Evolutionary conservation across 2,329 filamentous ascomycete genomes (phyloP).

Genomic region (Sporothrix schenckii): DNA sequence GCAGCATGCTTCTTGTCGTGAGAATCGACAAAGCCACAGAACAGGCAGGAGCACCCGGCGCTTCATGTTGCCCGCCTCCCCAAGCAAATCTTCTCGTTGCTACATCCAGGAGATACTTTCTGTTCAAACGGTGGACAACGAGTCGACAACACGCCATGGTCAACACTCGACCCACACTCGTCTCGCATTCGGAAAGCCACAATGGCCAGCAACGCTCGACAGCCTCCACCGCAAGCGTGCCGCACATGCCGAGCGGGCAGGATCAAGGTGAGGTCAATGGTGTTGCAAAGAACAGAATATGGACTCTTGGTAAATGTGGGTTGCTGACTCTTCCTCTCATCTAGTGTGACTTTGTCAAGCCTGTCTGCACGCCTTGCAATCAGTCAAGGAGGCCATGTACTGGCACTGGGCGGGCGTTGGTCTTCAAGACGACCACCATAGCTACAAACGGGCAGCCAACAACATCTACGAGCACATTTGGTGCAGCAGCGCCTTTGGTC

Average conservation of each 20-base stretch:
- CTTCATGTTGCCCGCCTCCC: no score
- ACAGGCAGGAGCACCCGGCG: background rate
- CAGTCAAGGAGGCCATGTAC: constrained; percentile 1
- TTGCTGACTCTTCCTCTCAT: background rate
- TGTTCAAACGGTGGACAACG: no score
- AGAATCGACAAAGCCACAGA: background rate
- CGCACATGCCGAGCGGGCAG: background rate
- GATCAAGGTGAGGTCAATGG: background rate
- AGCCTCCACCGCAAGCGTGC: background rate
- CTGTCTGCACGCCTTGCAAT: constrained; percentile 21
- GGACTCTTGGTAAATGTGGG: background rate
- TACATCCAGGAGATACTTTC: background rate
- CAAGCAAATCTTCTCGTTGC: background rate
- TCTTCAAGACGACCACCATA: background rate
- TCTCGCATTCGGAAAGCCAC: background rate
- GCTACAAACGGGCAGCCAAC: background rate
- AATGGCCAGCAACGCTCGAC: background rate
- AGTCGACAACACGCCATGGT: background rate
- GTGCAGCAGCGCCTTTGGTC: background rate
- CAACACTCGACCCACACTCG: background rate
- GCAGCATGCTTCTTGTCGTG: constrained; percentile 2
- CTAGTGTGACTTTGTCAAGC: constrained; percentile 26
- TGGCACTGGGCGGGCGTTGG: background rate
- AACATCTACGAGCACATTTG: background rate
- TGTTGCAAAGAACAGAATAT: background rate